phyloP scores from a whole-genome alignment of 2,329 filamentous ascomycete species.

The Geosmithia flava region DNA sequence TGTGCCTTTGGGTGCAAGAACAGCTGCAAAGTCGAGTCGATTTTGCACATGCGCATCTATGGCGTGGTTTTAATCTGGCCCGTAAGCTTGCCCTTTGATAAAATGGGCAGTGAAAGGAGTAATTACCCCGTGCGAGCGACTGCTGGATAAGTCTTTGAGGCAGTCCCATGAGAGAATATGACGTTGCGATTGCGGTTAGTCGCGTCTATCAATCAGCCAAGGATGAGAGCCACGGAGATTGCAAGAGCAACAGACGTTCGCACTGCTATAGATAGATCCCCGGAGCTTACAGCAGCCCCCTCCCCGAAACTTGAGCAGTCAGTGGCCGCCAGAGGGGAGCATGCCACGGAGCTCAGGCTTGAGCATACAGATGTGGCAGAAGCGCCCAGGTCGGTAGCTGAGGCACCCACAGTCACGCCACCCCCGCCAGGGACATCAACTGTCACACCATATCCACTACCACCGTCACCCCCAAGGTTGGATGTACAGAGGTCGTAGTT shows the following conservation, averaged over 20 bases:
- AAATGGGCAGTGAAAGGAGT: neutral
- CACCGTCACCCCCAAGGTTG: constrained; percentile 27
- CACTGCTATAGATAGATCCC: neutral
- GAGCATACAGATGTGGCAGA: constrained; percentile 42
- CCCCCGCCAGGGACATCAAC: constrained; percentile 41
- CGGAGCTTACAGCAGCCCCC: neutral
- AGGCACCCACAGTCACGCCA: constrained; percentile 36
- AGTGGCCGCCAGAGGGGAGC: constrained; percentile 27
- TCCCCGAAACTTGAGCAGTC: constrained; percentile 20
- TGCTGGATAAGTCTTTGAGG: neutral
- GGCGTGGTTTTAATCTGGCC: neutral
- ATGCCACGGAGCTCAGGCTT: constrained; percentile 40
- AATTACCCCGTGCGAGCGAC: neutral
- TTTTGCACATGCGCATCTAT: neutral
- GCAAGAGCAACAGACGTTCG: neutral
- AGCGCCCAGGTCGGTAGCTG: constrained; percentile 23
- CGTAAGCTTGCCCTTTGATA: too few species aligned
- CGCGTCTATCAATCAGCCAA: neutral
- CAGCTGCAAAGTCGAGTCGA: neutral
- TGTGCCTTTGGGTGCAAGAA: neutral
- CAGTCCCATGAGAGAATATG: neutral
- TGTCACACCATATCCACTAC: constrained; percentile 36
- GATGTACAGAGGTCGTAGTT: constrained; percentile 43
- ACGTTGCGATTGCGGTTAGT: neutral
- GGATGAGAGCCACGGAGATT: neutral